Evolutionary conservation across 139 green algal genomes (phyloP).

Genomic region (Mesotaenium endlicherianum): DNA sequence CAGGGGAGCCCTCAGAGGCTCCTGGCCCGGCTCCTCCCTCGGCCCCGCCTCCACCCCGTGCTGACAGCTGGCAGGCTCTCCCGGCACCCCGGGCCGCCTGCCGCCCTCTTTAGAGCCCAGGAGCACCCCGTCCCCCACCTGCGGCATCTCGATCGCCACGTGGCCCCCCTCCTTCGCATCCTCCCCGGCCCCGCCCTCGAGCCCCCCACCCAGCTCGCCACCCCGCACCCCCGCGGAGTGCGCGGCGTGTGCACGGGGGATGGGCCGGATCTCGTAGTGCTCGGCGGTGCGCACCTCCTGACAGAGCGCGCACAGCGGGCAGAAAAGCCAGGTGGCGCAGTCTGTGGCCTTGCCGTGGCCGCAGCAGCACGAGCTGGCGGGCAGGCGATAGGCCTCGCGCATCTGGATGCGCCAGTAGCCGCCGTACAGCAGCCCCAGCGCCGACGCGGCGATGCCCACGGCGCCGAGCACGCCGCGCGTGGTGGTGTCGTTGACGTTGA

Average conservation of each 20-base stretch:
- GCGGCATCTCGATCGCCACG: too few species aligned
- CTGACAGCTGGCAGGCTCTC: too few species aligned
- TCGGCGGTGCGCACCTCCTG: slow-evolving; percentile 33
- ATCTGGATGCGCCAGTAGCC: slow-evolving; percentile 32
- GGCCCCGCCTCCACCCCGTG: too few species aligned
- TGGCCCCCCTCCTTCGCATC: background rate
- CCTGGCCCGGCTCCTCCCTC: too few species aligned
- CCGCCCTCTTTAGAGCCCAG: too few species aligned
- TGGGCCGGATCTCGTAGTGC: slow-evolving; percentile 9
- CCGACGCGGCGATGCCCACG: background rate
- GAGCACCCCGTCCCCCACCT: too few species aligned
- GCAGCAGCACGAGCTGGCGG: background rate
- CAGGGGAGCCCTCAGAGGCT: too few species aligned
- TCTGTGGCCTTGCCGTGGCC: background rate
- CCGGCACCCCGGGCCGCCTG: too few species aligned
- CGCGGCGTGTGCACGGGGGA: background rate
- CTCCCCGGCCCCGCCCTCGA: background rate
- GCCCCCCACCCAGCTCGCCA: background rate
- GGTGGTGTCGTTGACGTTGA: background rate
- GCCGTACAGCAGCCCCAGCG: slow-evolving; percentile 37
- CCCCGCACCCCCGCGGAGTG: background rate
- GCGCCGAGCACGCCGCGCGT: background rate
- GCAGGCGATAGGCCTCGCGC: slow-evolving; percentile 13
- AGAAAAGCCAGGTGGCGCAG: background rate
- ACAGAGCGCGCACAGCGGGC: slow-evolving; percentile 25